Evolutionary conservation across 768 basidiomycete species (phyloP), one percentile per base, ranked within the genome.

Genomic region (Lactarius hengduanensis): DNA sequence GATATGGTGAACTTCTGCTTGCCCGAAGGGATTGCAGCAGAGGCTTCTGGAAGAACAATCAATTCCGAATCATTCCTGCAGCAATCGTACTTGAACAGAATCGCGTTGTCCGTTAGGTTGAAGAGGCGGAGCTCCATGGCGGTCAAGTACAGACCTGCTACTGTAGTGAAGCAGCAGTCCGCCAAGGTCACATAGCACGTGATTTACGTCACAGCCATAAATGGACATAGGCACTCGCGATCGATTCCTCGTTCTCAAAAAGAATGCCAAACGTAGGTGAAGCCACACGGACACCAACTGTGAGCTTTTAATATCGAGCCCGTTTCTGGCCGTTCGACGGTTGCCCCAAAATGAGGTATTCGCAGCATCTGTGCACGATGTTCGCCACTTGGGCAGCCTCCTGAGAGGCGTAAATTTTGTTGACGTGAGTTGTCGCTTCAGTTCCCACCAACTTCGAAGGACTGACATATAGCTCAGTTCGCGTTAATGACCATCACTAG

Each of bases 321-420:
- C 45, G 10, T 30, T 43, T 32, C 40, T 47, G 53, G 7, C 30
- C 7, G 26, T 50, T 50, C 57, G 38, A 59, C 9, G 10, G n/a
- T 53, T 30, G 43, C 41, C 45, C 34, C 26, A 22, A 56, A 47
- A 38, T 56, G 62, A 84, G 81, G 83, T 92, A n/a, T 78, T 93
- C 53, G 83, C 81, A 61, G 87, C 89, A 6, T 89, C 89, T 50
- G 82, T 90, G 0, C 84, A 89, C 70, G 94, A 96, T 77, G 86
- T 97, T 57, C 84, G 92, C 61, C 89, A 91, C 72, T 86, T 97
- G 62, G 80, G 89, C 10, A 80, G 87, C 20, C 80, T 97, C 22
- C 79, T 98, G 30, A 86, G 91, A 68, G 92, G 93, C 9, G 87
- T 97, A 59, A 89, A 85, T 71, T 90, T 97, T 75, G 79, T 81